Base-by-base conservation (phyloP, 2,329 filamentous ascomycete genomes). In the Colletotrichum eremochloae region DNA sequence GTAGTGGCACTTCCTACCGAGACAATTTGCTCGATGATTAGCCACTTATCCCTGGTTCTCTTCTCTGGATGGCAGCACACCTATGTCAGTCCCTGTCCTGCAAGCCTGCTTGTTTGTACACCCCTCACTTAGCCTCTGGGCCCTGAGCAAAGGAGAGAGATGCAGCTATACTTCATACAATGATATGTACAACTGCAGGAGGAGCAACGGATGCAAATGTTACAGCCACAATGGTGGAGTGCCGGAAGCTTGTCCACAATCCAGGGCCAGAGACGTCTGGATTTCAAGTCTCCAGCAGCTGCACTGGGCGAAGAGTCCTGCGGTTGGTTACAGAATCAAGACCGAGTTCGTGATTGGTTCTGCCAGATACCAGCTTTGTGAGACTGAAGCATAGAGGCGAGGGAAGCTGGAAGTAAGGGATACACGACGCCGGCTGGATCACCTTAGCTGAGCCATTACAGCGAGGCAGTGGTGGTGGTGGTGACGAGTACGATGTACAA, bases 251-350 rank as follows among this genome's bases (percentile, higher is more conserved):
- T 71, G 63, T 61, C 42, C 29, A 60, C 67, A 56, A n/a, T 53
- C 36, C 20, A 48, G 46, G 20, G 18, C 44, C 44, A 63, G 36
- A 53, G 36, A 56, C 55, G 15, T 33, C 50, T 46, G 15, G n/a
- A 55, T 24, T 61, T 20, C 46, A 42, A 40, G 44, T 63, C 46
- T 53, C 50, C 33, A 58, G 42, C 29, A 58, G 42, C 62, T 44
- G 62, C 61, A 65, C 56, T 40, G 29, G 38, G 6, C 29, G 40
- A 66, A n/a, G n/a, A 42, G 46, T 33, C 24, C 44, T 70, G 55
- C 50, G 63, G 40, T 24, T 36, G 53, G 44, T 64, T 72, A 72
- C 65, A 72, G 69, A 72, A n/a, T 68, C 24, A 44, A 38, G 53
- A 40, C 44, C 29, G 57, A 14, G 57, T 24, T 42, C 50, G 9